Conservation (phyloP, 148 eudicot genomes). For the Polygonum maritimum region DNA sequence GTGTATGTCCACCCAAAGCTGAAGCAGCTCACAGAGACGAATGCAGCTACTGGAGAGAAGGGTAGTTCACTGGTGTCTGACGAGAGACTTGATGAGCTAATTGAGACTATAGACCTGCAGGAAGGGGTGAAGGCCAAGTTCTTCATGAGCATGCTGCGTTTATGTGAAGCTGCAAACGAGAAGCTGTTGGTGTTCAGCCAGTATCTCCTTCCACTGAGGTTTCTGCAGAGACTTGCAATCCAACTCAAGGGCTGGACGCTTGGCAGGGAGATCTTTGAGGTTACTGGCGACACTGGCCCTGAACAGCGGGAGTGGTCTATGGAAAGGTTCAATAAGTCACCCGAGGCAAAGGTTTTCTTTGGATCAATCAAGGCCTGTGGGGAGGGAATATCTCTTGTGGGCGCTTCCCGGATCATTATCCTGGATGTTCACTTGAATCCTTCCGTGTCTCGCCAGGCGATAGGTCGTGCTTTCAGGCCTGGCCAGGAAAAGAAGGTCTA, state of each 20-base stretch:
- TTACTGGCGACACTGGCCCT: conserved; percentile 52
- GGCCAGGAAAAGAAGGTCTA: conserved; percentile 74
- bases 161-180: conserved; percentile 66
- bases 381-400: conserved; percentile 94
- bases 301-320: conserved; percentile 58
- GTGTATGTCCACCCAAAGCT: conserved; percentile 66
- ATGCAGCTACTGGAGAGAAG: conserved; percentile 33
- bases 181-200: conserved; percentile 82
- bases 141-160: conserved; percentile 45
- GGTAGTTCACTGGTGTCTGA: conserved; percentile 23
- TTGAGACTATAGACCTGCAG: conserved; percentile 42
- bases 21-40: conserved; percentile 31
- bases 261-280: conserved; percentile 63
- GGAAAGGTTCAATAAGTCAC: conserved; percentile 67
- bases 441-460: conserved; percentile 90
- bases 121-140: conserved; percentile 86
- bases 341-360: conserved; percentile 69
- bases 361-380: conserved; percentile 95
- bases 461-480: conserved; percentile 92
- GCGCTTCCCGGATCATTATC: conserved; percentile 83
- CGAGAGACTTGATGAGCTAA: conserved; percentile 39
- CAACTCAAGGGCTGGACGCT: conserved; percentile 45
- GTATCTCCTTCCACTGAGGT: conserved; percentile 66
- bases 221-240: conserved; percentile 48
- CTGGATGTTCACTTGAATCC: conserved; percentile 79